Evolutionary conservation across 2,329 filamentous ascomycete genomes (phyloP).

Genomic region (Magnaporthiopsis incrustans): DNA sequence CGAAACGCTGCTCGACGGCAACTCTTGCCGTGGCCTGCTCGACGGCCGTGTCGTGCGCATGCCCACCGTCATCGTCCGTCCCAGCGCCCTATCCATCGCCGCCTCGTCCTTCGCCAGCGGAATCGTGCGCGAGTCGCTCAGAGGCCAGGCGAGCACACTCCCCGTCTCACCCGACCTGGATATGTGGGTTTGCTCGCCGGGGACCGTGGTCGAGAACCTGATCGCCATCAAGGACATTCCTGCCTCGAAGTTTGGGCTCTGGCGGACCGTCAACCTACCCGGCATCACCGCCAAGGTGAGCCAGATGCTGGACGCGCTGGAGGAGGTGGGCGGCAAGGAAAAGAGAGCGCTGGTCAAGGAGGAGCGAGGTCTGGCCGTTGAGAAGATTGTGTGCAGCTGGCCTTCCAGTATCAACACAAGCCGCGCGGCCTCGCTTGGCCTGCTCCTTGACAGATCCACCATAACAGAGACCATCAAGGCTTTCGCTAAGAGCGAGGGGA

Average conservation of each 20-base stretch:
- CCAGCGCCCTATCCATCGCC: conserved; percentile 42
- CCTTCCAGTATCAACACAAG: background rate
- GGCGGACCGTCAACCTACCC: conserved; percentile 33
- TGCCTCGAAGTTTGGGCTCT: conserved; percentile 11
- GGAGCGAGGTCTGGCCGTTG: conserved; percentile 23
- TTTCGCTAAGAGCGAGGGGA: conserved; percentile 2
- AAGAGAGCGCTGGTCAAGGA: conserved; percentile 35
- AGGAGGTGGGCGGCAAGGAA: conserved; percentile 36
- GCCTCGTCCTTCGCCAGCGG: conserved; percentile 46
- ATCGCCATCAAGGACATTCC: conserved; percentile 19
- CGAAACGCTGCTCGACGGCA: conserved; percentile 46
- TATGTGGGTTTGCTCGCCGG: conserved; percentile 45
- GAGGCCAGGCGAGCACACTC: conserved; percentile 36
- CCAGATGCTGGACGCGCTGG: conserved; percentile 42
- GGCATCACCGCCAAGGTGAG: conserved; percentile 38
- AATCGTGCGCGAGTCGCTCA: conserved; percentile 43
- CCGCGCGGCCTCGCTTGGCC: background rate
- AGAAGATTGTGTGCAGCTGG: conserved; percentile 5
- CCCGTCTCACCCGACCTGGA: conserved; percentile 27
- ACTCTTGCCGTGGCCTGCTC: conserved; percentile 41
- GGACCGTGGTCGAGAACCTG: conserved; percentile 38
- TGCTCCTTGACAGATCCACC: background rate
- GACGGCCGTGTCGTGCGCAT: conserved; percentile 41
- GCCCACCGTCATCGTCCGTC: conserved; percentile 43
- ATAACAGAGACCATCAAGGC: conserved; percentile 2